Base-by-base conservation (phyloP, 2,329 filamentous ascomycete species). In the Magnaporthiopsis incrustans region DNA sequence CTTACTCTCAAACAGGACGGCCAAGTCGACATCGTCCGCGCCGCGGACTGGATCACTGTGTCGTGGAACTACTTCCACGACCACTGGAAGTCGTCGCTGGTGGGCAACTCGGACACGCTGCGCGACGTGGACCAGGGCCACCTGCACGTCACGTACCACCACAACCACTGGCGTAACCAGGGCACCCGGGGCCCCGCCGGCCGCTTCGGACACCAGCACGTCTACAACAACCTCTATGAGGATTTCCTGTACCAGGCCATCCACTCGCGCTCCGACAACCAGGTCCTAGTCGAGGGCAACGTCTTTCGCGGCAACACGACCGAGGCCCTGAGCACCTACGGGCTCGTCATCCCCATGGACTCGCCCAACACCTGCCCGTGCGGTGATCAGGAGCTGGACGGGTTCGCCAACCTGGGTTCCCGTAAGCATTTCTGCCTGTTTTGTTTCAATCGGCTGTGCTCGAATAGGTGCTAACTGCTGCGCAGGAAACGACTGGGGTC, bases 381-480 rank as follows among this genome's bases (percentile, higher is more conserved):
- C 14, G 82, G 82, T 1, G 82, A 85, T 60, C 77, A 78, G 67
- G 82, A 84, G 69, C 72, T 83, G 32, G 82, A 84, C 67, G 82
- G 82, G 0, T 85, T 75, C 69, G 81, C 80, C 4, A 85, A 84
- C 65, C 71, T 83, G 22, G 82, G 82, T 30, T 78, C 80, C 3
- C 76, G 81, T 82, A 71, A 71, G 79, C 77, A 4, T 26, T 0
- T 57, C 25, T 61, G 2, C 38, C 32, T 35, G 3, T 15, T 15
- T 12, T n/a, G 32, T 18, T 60, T 35, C 8, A 3, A 35, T 38
- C 5, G 6, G 22, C 35, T 15, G 18, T 5, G 10, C 14, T 38
- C 14, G 11, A 3, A 3, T n/a, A n/a, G n/a, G n/a, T 26, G 33
- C 35, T 44, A 15, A 44, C 59, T 10, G 18, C n/a, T 27, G 10